These are phyloP conservation scores for Chytriomyces sp. DNA, from an alignment of 192 early-diverging fungal species.

Conservation along the genomic window DNA sequence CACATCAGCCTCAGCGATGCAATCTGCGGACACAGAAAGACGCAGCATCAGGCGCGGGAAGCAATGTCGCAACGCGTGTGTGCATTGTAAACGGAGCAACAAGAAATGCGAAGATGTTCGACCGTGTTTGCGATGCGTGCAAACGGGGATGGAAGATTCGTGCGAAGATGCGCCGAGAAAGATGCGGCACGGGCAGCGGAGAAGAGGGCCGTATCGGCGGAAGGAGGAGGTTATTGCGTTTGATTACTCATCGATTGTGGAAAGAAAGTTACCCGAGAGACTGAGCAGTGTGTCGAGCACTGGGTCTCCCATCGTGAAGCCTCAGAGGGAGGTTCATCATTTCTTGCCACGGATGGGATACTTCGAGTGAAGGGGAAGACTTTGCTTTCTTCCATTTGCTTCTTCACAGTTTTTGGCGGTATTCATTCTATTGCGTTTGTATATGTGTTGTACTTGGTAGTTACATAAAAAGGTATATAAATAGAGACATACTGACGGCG, in stretches of 20 bases:
- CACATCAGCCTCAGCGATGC: too few relatives aligned
- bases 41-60: background rate
- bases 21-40: too few relatives aligned
- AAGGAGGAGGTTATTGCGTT: background rate
- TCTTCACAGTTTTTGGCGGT: background rate
- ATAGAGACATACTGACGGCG: too few relatives aligned
- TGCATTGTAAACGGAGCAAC: slow-evolving; percentile 86
- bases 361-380: background rate
- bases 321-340: too few relatives aligned
- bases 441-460: background rate
- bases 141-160: slow-evolving; percentile 68
- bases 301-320: too few relatives aligned
- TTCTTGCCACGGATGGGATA: too few relatives aligned
- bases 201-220: slow-evolving; percentile 14
- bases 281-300: too few relatives aligned
- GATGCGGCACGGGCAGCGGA: background rate
- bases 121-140: slow-evolving; percentile 83
- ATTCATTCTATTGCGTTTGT: slow-evolving; percentile 7
- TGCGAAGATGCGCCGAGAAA: slow-evolving; percentile 61
- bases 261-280: too few relatives aligned
- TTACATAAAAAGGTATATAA: too few relatives aligned
- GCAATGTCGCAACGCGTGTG: slow-evolving; percentile 11
- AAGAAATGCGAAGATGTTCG: slow-evolving; percentile 91
- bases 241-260: background rate
- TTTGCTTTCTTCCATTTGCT: background rate